Evolutionary conservation across 2,329 filamentous ascomycete genomes (phyloP).

Genomic region (Colletotrichum higginsianum): DNA sequence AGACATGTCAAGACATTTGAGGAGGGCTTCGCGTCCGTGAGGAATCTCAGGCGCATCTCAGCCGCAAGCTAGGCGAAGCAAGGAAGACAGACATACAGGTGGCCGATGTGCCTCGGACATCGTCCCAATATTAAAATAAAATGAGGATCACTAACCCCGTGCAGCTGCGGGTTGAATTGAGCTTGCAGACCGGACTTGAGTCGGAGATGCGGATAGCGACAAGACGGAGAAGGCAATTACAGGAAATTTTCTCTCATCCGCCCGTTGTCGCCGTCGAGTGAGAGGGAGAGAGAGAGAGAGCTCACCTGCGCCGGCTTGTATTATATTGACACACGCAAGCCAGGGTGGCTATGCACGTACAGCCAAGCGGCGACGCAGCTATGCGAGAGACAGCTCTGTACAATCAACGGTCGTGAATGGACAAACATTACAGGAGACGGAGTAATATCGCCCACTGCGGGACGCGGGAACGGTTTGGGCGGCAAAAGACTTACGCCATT

Average conservation of each 20-base stretch:
- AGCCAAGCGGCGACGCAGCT: slow-evolving; percentile 29
- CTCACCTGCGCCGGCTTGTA: slow-evolving; percentile 2
- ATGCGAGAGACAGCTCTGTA: neutral
- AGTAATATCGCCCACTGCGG: neutral
- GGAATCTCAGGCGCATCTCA: slow-evolving; percentile 23
- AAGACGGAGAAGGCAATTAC: neutral
- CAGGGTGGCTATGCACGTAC: slow-evolving; percentile 36
- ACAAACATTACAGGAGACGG: neutral
- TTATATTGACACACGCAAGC: slow-evolving; percentile 36
- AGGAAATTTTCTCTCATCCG: neutral
- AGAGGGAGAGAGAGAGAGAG: neutral
- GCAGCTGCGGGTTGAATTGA: neutral
- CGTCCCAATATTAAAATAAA: slow-evolving; percentile 20
- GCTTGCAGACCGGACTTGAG: slow-evolving; percentile 2
- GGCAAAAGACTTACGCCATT: slow-evolving; percentile 37
- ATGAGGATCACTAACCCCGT: neutral
- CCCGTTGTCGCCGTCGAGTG: neutral
- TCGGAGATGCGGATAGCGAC: neutral
- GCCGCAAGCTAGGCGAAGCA: slow-evolving; percentile 34
- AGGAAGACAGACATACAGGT: neutral
- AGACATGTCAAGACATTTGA: slow-evolving; percentile 16
- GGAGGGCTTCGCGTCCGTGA: slow-evolving; percentile 23
- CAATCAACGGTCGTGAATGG: neutral
- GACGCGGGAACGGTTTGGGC: slow-evolving; percentile 14
- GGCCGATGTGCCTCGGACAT: slow-evolving; percentile 26